phyloP scores from a whole-genome alignment of 2,329 filamentous ascomycete genomes.

The Mycosphaerella sp. region DNA sequence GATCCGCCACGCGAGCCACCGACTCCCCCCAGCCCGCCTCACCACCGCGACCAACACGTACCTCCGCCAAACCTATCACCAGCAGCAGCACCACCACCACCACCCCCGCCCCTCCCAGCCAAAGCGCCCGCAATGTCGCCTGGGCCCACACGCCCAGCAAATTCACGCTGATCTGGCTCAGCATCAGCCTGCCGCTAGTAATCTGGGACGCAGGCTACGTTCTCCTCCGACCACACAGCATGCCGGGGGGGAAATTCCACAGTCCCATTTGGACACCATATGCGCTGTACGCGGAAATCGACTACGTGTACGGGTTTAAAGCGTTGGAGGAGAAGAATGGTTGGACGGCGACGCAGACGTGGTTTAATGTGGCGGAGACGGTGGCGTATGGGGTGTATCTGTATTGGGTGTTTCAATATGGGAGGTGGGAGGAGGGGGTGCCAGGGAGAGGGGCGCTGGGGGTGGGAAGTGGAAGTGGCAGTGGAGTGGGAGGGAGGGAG shows the following conservation, averaged over 20 bases:
- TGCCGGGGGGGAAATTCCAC: constrained; percentile 70
- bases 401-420: constrained; percentile 45
- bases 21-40: constrained; percentile 10
- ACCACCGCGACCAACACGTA: background rate
- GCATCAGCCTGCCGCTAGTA: constrained; percentile 69
- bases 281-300: constrained; percentile 70
- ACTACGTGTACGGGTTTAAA: constrained; percentile 75
- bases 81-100: constrained; percentile 2
- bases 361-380: constrained; percentile 64
- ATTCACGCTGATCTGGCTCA: constrained; percentile 63
- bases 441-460: constrained; percentile 37
- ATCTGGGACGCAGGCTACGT: constrained; percentile 78
- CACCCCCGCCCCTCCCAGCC: background rate
- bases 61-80: constrained; percentile 34
- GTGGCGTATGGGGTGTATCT: constrained; percentile 59
- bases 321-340: constrained; percentile 62
- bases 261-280: constrained; percentile 70
- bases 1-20: constrained; percentile 13
- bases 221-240: constrained; percentile 70
- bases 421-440: constrained; percentile 33
- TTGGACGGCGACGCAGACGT: constrained; percentile 70
- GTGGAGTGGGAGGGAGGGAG: constrained; percentile 43
- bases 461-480: constrained; percentile 38
- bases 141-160: constrained; percentile 58
- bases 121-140: background rate